phyloP scores from a whole-genome alignment of 768 basidiomycete genomes.

The Crassisporium funariophilum region DNA sequence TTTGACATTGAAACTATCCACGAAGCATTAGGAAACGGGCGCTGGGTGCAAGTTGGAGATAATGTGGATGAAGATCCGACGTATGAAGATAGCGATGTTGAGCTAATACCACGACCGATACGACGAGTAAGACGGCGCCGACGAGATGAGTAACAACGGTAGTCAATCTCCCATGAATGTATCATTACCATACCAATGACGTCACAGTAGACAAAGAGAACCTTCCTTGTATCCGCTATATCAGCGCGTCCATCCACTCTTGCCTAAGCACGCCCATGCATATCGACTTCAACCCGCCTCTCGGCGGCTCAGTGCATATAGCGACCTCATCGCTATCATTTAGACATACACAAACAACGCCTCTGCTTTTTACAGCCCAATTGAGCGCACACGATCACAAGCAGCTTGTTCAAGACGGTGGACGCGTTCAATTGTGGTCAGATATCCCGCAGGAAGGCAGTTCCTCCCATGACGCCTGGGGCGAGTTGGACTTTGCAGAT shows the following conservation, averaged over 20 bases:
- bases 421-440: slow-evolving; percentile 46
- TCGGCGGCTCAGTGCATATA: slow-evolving; percentile 34
- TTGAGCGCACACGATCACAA: slow-evolving; percentile 32
- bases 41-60: slow-evolving; percentile 19
- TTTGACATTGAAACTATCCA: slow-evolving; percentile 14
- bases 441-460: slow-evolving; percentile 28
- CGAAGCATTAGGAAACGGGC: slow-evolving; percentile 3
- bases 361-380: slow-evolving; percentile 39
- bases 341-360: slow-evolving; percentile 18
- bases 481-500: slow-evolving; percentile 34
- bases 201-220: slow-evolving; percentile 9
- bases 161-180: background rate
- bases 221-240: background rate
- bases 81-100: slow-evolving; percentile 27
- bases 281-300: slow-evolving; percentile 40
- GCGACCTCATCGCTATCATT: slow-evolving; percentile 18
- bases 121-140: slow-evolving; percentile 15
- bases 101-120: slow-evolving; percentile 22
- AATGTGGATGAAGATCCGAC: slow-evolving; percentile 22
- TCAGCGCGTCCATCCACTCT: too few relatives aligned
- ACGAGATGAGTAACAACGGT: slow-evolving; percentile 5
- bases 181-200: too few relatives aligned
- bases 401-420: slow-evolving; percentile 29
- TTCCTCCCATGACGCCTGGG: slow-evolving; percentile 30
- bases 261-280: too few relatives aligned